Evolutionary conservation across 495 filamentous ascomycete species (phyloP).

Genomic region (Hypomontagnella submonticulosa): DNA sequence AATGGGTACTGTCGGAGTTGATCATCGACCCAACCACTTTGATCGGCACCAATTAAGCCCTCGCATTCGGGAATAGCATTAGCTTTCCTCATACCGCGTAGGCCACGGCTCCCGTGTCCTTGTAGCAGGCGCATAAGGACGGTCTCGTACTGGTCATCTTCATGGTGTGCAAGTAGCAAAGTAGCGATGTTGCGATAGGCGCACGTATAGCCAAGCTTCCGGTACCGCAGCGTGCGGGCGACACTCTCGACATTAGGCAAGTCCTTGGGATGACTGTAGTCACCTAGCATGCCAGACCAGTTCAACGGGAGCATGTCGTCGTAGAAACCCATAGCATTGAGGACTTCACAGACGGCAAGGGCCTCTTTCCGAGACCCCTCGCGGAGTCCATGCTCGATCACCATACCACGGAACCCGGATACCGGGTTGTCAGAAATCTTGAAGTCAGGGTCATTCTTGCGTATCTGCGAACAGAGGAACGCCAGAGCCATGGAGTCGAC

Average conservation of each 20-base stretch:
- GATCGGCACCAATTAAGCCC: conserved; percentile 74
- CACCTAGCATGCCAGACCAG: conserved; percentile 50
- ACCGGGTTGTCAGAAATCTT: conserved; percentile 52
- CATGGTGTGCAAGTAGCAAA: conserved; percentile 83
- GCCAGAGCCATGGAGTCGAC: conserved; percentile 97
- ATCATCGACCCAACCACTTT: conserved; percentile 69
- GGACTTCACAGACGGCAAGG: conserved; percentile 62
- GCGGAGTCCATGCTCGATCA: conserved; percentile 84
- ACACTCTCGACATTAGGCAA: conserved; percentile 78
- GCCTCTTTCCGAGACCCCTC: conserved; percentile 76
- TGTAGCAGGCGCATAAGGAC: conserved; percentile 76
- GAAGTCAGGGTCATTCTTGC: conserved; percentile 39
- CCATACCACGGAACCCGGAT: conserved; percentile 67
- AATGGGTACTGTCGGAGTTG: conserved; percentile 42
- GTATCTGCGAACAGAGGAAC: conserved; percentile 66
- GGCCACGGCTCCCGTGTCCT: conserved; percentile 70
- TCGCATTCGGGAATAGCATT: conserved; percentile 84
- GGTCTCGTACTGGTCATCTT: conserved; percentile 89
- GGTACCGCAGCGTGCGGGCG: conserved; percentile 80
- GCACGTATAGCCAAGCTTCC: conserved; percentile 72
- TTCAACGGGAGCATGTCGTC: conserved; percentile 42
- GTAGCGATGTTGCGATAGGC: conserved; percentile 56
- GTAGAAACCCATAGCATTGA: conserved; percentile 52
- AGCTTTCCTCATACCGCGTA: conserved; percentile 73
- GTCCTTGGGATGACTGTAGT: conserved; percentile 49